These are phyloP conservation scores for Boechera stricta DNA, from an alignment of 345 rosid species.

Conservation along the genomic window DNA sequence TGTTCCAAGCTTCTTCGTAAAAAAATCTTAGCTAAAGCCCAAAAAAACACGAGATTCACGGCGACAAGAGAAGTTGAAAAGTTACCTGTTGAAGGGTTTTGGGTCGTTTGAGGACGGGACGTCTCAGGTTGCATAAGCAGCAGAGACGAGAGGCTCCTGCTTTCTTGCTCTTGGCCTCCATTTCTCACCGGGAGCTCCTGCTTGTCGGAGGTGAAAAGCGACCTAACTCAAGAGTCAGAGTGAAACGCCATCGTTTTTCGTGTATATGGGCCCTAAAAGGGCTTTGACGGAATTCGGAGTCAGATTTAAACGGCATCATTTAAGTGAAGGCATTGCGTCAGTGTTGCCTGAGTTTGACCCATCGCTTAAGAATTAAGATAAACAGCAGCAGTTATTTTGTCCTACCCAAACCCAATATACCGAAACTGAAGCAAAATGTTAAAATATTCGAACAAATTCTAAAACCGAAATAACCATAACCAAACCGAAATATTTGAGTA, in stretches of 20 bases:
- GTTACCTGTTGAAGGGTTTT: conserved; percentile 88
- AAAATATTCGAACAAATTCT: too few species aligned
- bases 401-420: too few species aligned
- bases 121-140: conserved; percentile 62
- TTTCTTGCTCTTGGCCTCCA: conserved; percentile 59
- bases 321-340: not conserved
- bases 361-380: not conserved
- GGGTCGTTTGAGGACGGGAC: conserved; percentile 83
- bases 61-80: not conserved
- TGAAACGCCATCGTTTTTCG: conserved; percentile 14
- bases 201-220: conserved; percentile 7
- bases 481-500: too few species aligned
- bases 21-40: conserved; percentile 12
- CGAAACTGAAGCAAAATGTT: too few species aligned
- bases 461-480: too few species aligned
- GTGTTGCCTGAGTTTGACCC: not conserved
- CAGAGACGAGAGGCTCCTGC: conserved; percentile 58
- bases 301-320: not conserved
- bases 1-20: not conserved
- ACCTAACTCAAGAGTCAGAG: not conserved
- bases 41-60: not conserved
- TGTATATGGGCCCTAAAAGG: conserved; percentile 16
- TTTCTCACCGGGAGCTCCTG: conserved; percentile 31
- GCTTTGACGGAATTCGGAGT: not conserved
- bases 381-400: not conserved